These are phyloP conservation scores for Bipolaris bicolor DNA, from an alignment of 2,329 filamentous ascomycete genomes.

Conservation along the genomic window DNA sequence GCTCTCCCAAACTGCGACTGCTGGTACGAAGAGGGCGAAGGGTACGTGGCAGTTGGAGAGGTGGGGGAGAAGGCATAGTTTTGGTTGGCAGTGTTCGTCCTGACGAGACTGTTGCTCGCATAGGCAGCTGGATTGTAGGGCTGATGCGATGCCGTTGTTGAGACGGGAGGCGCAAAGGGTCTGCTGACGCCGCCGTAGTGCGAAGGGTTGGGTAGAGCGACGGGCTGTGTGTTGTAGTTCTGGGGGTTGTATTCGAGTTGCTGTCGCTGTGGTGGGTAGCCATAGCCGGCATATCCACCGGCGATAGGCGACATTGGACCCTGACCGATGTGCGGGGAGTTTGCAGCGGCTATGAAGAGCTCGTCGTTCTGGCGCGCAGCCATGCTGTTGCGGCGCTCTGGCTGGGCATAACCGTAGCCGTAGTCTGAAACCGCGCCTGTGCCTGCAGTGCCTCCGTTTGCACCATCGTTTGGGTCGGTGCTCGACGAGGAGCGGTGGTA, in stretches of 20 bases:
- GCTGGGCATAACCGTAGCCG: constrained; percentile 41
- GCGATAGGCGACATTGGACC: constrained; percentile 38
- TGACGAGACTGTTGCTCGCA: constrained; percentile 42
- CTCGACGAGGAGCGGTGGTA: constrained; percentile 65
- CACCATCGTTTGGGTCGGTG: constrained; percentile 79
- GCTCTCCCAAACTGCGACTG: constrained; percentile 43
- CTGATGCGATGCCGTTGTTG: constrained; percentile 37
- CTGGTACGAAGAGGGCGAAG: constrained; percentile 40
- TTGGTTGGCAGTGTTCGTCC: constrained; percentile 42
- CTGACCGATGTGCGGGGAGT: constrained; percentile 39
- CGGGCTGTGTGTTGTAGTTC: constrained; percentile 58
- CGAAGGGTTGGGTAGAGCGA: constrained; percentile 65
- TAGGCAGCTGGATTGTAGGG: constrained; percentile 56
- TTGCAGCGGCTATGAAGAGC: constrained; percentile 61
- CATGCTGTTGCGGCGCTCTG: constrained; percentile 46
- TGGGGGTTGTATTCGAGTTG: constrained; percentile 66
- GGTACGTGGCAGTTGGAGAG: constrained; percentile 39
- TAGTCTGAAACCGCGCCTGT: constrained; percentile 54
- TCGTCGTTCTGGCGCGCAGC: constrained; percentile 60
- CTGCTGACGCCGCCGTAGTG: constrained; percentile 57
- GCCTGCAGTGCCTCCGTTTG: constrained; percentile 60
- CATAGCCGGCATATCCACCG: constrained; percentile 53
- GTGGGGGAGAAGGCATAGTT: constrained; percentile 48
- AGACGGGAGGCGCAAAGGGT: constrained; percentile 39
- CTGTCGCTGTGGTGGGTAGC: constrained; percentile 46